Conservation (phyloP, 2,329 filamentous ascomycete genomes). For the Cladophialophora exuberans region DNA sequence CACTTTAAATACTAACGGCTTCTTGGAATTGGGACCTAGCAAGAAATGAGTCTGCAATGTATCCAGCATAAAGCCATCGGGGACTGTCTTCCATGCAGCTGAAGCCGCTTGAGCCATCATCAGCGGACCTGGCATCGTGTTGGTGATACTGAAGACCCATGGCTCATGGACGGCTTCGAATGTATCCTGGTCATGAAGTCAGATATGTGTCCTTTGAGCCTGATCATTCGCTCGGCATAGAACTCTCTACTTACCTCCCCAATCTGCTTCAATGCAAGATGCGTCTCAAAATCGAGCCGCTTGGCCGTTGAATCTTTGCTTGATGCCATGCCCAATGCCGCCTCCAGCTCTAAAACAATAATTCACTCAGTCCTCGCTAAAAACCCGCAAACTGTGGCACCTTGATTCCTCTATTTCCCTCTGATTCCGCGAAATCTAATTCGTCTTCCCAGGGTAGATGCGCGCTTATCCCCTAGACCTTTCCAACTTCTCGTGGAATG, state of each 20-base stretch:
- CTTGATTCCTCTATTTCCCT: no score
- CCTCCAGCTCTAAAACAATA: no score
- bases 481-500: no score
- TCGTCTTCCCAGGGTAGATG: no score
- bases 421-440: no score
- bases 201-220: background rate
- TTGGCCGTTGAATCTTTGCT: slow-evolving; percentile 1
- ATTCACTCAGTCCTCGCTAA: no score
- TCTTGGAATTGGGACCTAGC: slow-evolving; percentile 19
- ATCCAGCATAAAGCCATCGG: slow-evolving; percentile 26
- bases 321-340: background rate
- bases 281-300: slow-evolving; percentile 25
- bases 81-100: slow-evolving; percentile 31
- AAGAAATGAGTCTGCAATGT: slow-evolving; percentile 32
- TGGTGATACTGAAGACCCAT: slow-evolving; percentile 31
- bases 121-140: slow-evolving; percentile 27
- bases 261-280: slow-evolving; percentile 25
- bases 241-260: slow-evolving; percentile 20
- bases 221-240: background rate
- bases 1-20: slow-evolving; percentile 26
- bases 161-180: slow-evolving; percentile 29
- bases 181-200: slow-evolving; percentile 15
- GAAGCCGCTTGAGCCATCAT: slow-evolving; percentile 31
- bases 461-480: no score
- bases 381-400: no score